These are phyloP conservation scores for Amanita inopinata DNA, from an alignment of 768 basidiomycete species.

Conservation along the genomic window DNA sequence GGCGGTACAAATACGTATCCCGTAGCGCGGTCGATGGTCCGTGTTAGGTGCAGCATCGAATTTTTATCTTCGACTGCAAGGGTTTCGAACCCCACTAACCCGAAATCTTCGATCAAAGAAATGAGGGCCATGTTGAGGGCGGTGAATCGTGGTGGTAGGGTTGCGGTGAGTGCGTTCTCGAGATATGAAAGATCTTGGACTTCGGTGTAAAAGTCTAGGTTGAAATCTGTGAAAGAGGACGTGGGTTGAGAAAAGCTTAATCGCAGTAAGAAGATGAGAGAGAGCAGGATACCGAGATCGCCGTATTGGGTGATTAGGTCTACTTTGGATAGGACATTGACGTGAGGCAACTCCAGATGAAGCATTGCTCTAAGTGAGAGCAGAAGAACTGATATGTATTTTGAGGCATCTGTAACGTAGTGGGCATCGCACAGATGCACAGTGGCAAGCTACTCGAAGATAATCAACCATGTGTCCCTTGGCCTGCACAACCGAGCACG, in stretches of 20 bases:
- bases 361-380: conserved; percentile 94
- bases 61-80: conserved; percentile 95
- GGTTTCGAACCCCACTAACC: conserved; percentile 92
- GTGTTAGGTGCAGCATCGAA: conserved; percentile 86
- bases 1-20: conserved; percentile 83
- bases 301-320: conserved; percentile 89
- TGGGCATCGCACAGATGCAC: conserved; percentile 96
- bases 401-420: conserved; percentile 92
- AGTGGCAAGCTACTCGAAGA: conserved; percentile 65
- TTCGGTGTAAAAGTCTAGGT: conserved; percentile 96
- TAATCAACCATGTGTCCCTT: not conserved
- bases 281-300: conserved; percentile 59
- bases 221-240: conserved; percentile 60
- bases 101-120: conserved; percentile 88
- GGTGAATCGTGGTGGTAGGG: conserved; percentile 52
- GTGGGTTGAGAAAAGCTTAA: not conserved
- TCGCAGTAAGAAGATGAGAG: conserved; percentile 7
- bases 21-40: conserved; percentile 80
- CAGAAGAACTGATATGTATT: conserved; percentile 88
- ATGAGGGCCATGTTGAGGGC: conserved; percentile 86
- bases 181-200: conserved; percentile 93
- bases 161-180: conserved; percentile 57
- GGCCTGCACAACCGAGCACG: not conserved
- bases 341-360: conserved; percentile 95
- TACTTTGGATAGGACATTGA: conserved; percentile 95